Conservation (phyloP, 768 basidiomycete genomes). For the Amanita polypyramis region DNA sequence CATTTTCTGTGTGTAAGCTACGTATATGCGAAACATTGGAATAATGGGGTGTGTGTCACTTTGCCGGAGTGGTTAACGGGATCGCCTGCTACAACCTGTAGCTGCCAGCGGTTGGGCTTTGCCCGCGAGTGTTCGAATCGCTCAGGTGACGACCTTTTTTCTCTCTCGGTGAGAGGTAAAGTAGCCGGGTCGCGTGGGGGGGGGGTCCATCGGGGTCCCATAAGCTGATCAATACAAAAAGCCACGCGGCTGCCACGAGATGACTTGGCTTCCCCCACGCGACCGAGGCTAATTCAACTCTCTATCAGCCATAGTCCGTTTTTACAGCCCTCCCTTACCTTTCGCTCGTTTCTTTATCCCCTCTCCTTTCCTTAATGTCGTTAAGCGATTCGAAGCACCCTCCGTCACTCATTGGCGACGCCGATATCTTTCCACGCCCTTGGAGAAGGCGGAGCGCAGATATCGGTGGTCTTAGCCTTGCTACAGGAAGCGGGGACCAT, state of each 20-base stretch:
- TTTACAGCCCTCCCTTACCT: slow-evolving; percentile 12
- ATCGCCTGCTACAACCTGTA: slow-evolving; percentile 9
- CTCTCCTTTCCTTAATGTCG: slow-evolving; percentile 3
- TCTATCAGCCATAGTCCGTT: slow-evolving; percentile 14
- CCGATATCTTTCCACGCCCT: slow-evolving; percentile 10
- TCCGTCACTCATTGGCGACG: neutral
- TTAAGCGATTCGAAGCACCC: slow-evolving; percentile 1
- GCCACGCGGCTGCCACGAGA: slow-evolving; percentile 38
- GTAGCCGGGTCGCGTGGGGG: slow-evolving; percentile 3
- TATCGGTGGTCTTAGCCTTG: slow-evolving; percentile 79
- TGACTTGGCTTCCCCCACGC: slow-evolving; percentile 27
- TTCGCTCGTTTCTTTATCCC: slow-evolving; percentile 8
- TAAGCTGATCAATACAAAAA: slow-evolving; percentile 16
- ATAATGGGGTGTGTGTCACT: slow-evolving; percentile 9
- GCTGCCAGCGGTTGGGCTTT: slow-evolving; percentile 18
- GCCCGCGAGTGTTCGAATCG: slow-evolving; percentile 25
- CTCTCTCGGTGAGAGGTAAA: neutral
- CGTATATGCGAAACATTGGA: no score
- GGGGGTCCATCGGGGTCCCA: slow-evolving; percentile 14
- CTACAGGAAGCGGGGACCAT: slow-evolving; percentile 47
- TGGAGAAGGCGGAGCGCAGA: slow-evolving; percentile 69
- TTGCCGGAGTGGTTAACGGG: slow-evolving; percentile 22
- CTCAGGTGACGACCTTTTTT: slow-evolving; percentile 21
- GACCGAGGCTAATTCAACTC: slow-evolving; percentile 20
- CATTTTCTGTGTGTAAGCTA: no score